Percentiles rank a stretch among this genome's conserved stretches.
Evolutionary conservation across 805 yeast genomes (phyloP).

Genomic region (Candida saitoana): DNA sequence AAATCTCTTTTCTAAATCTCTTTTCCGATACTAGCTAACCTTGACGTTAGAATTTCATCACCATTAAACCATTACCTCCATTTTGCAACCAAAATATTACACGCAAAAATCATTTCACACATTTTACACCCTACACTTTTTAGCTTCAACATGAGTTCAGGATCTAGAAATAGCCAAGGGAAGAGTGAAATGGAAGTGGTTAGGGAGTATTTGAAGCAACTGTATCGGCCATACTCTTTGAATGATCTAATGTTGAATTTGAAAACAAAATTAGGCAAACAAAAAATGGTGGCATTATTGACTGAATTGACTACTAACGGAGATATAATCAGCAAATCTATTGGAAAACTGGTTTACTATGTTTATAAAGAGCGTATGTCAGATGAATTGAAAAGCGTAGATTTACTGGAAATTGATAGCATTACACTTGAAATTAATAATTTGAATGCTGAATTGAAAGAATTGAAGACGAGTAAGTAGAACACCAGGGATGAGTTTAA

Average conservation of each 20-base stretch:
- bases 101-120: too few species aligned
- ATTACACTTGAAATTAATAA: not conserved
- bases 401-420: not conserved
- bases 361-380: slow-evolving; percentile 34
- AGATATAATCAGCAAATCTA: slow-evolving; percentile 33
- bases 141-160: too few species aligned
- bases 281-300: slow-evolving; percentile 29
- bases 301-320: slow-evolving; percentile 30
- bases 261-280: slow-evolving; percentile 36
- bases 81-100: too few species aligned
- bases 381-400: not conserved
- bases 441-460: not conserved
- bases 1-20: too few species aligned
- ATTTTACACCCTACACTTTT: too few species aligned
- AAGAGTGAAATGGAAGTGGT: slow-evolving; percentile 19
- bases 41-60: too few species aligned
- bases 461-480: not conserved
- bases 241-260: slow-evolving; percentile 45
- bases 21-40: too few species aligned
- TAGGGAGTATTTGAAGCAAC: slow-evolving; percentile 35
- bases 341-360: slow-evolving; percentile 43
- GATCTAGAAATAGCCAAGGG: too few species aligned
- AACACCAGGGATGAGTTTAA: not conserved
- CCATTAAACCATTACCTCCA: too few species aligned
- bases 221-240: slow-evolving; percentile 46